A percentile compares a stretch with the other conserved stretches of the same genome.
phyloP scores from a whole-genome alignment of 257 asterid genomes.

The Solanum chmielewskii region DNA sequence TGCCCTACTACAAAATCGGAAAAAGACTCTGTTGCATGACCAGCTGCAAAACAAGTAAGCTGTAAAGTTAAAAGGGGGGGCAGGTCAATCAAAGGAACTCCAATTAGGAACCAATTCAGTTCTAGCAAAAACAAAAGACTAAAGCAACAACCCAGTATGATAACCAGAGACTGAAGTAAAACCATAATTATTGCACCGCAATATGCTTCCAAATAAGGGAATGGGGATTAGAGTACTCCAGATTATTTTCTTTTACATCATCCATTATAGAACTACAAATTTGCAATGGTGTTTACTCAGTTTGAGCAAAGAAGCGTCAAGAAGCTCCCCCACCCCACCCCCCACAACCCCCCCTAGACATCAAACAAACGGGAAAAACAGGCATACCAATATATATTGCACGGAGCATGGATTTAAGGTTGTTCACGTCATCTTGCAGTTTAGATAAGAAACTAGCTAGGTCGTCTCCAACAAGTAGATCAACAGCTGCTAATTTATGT shows the following conservation, averaged over 20 bases:
- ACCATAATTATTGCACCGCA: neutral
- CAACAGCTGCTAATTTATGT: slow-evolving; percentile 68
- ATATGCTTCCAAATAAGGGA: neutral
- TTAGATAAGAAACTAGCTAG: slow-evolving; percentile 48
- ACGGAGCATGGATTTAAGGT: slow-evolving; percentile 89
- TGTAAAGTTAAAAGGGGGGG: neutral
- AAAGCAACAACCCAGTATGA: neutral
- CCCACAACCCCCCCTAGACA: no score
- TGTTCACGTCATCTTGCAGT: slow-evolving; percentile 58
- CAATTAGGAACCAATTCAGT: neutral
- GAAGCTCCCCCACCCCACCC: neutral
- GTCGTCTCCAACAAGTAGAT: slow-evolving; percentile 73
- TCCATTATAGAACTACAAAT: neutral
- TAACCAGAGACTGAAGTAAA: neutral
- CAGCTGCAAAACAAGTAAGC: slow-evolving; percentile 60
- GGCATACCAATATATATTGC: slow-evolving; percentile 80
- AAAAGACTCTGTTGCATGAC: slow-evolving; percentile 94
- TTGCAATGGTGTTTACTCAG: neutral
- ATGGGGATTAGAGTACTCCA: neutral
- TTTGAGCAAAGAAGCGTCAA: neutral
- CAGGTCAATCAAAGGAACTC: neutral
- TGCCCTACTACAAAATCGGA: slow-evolving; percentile 98
- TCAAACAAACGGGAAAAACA: neutral
- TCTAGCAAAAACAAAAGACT: neutral
- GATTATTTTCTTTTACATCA: neutral